Conservation (phyloP, 805 yeast species). For the Tetrapisispora nanseiensis region DNA sequence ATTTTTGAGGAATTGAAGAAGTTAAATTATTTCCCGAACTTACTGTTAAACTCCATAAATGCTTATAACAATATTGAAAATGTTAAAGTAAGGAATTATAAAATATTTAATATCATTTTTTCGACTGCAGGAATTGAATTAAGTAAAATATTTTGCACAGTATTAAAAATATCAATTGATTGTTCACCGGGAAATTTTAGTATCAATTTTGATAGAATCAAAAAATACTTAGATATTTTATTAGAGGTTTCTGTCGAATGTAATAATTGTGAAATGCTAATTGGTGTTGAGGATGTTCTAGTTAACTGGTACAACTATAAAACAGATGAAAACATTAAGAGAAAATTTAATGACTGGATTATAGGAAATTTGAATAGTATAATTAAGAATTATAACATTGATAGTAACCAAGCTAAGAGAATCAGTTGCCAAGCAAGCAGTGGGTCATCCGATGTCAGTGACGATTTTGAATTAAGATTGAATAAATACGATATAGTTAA, state of each 20-base stretch:
- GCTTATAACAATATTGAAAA: conserved; percentile 4
- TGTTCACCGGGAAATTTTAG: neutral
- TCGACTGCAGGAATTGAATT: conserved; percentile 10
- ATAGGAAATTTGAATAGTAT: neutral
- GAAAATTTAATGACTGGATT: neutral
- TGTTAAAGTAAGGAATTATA: neutral
- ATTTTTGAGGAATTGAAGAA: neutral
- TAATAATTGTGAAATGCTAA: conserved; percentile 12
- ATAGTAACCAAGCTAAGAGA: neutral
- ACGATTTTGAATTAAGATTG: conserved; percentile 4
- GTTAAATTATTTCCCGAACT: conserved; percentile 10
- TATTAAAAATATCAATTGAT: conserved; percentile 4
- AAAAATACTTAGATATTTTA: conserved; percentile 5
- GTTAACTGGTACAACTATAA: conserved; percentile 5
- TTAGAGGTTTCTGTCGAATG: conserved; percentile 10
- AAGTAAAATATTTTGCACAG: conserved; percentile 8
- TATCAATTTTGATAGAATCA: conserved; percentile 2
- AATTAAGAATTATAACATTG: neutral
- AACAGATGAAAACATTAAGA: neutral
- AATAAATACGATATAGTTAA: conserved; percentile 10
- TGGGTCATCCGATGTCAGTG: neutral
- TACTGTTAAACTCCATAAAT: conserved; percentile 7
- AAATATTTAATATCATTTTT: conserved; percentile 7
- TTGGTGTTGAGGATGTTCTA: conserved; percentile 7
- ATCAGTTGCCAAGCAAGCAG: neutral